Evolutionary conservation across 1,139 yeast species (phyloP).

Genomic region (Komagataea norvegica): DNA sequence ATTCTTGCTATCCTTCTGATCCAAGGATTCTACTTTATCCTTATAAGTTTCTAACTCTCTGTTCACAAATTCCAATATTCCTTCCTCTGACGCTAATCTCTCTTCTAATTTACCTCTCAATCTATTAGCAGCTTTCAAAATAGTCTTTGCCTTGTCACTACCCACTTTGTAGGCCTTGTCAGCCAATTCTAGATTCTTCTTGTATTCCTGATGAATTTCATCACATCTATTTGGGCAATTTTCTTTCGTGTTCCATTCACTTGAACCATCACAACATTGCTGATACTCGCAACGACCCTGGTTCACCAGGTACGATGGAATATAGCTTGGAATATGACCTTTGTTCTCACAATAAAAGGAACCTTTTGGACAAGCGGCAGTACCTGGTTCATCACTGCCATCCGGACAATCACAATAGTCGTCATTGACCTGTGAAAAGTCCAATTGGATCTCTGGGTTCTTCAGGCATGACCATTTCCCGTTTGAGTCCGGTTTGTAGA

Average conservation of each 20-base stretch:
- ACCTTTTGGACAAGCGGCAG: conserved; percentile 68
- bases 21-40: conserved; percentile 13
- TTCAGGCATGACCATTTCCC: conserved; percentile 66
- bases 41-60: conserved; percentile 17
- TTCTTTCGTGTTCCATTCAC: conserved; percentile 51
- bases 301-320: conserved; percentile 61
- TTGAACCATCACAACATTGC: conserved; percentile 91
- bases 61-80: conserved; percentile 14
- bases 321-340: conserved; percentile 57
- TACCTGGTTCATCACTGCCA: conserved; percentile 97
- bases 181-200: conserved; percentile 30
- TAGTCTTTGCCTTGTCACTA: conserved; percentile 23
- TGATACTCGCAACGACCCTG: conserved; percentile 95
- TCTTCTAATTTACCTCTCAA: conserved; percentile 25
- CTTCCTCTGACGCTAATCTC: conserved; percentile 18
- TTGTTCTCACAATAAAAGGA: conserved; percentile 72
- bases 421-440: conserved; percentile 69
- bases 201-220: conserved; percentile 38
- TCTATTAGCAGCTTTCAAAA: conserved; percentile 26
- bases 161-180: conserved; percentile 16
- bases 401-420: conserved; percentile 96
- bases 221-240: conserved; percentile 57
- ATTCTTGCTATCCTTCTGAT: conserved; percentile 18
- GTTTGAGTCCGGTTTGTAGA: conserved; percentile 47
- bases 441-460: conserved; percentile 57